phyloP scores from a whole-genome alignment of 495 filamentous ascomycete species.

The Penicillium salamii region DNA sequence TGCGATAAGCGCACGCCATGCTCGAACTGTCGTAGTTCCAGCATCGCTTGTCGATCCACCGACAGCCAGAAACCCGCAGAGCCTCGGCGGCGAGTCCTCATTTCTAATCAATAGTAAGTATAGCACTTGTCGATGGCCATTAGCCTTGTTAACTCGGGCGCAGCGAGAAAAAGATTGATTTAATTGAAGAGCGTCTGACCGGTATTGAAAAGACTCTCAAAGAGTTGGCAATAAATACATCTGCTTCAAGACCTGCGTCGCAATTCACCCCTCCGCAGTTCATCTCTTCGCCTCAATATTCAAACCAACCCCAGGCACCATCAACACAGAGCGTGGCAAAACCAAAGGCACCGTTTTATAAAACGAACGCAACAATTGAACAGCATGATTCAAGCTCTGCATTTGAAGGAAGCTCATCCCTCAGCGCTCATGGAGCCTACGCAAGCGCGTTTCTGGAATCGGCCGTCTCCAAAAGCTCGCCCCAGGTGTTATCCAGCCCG shows the following conservation, averaged over 20 bases:
- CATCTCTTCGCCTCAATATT: background rate
- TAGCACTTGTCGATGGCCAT: background rate
- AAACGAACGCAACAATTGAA: conserved; percentile 28
- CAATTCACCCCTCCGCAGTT: conserved; percentile 16
- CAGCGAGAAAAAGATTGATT: conserved; percentile 68
- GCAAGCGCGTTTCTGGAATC: conserved; percentile 61
- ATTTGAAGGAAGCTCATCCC: conserved; percentile 60
- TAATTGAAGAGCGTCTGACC: conserved; percentile 60
- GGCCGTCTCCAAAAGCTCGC: conserved; percentile 52
- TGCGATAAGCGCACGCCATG: conserved; percentile 46
- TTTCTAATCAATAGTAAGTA: conserved; percentile 66
- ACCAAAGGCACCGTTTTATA: conserved; percentile 19
- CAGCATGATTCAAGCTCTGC: conserved; percentile 41
- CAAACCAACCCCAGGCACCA: conserved; percentile 3
- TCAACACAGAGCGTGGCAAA: conserved; percentile 10
- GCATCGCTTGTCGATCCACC: conserved; percentile 53
- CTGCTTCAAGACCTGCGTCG: conserved; percentile 9
- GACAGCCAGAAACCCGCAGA: conserved; percentile 57
- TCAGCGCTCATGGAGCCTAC: conserved; percentile 61
- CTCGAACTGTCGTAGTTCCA: conserved; percentile 46
- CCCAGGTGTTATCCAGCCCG: conserved; percentile 41
- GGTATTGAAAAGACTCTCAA: conserved; percentile 54
- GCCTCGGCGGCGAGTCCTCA: conserved; percentile 59
- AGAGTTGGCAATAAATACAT: conserved; percentile 22
- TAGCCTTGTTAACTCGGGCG: background rate